These are phyloP conservation scores for Gleditsia sinensis DNA, from an alignment of 306 rosid species.

Conservation along the genomic window DNA sequence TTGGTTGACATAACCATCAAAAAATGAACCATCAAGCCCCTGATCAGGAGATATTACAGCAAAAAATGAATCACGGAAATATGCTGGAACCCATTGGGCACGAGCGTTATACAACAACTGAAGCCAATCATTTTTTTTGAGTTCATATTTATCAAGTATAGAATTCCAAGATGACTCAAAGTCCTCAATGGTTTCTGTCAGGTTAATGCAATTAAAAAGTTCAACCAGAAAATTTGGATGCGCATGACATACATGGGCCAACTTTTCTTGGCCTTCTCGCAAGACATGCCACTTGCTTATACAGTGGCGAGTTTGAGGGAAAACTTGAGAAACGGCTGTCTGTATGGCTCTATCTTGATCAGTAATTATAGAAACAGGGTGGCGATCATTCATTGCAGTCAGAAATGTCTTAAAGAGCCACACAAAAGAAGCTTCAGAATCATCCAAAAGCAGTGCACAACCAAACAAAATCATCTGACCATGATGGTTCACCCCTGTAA, in stretches of 20 bases:
- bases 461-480: constrained; percentile 88
- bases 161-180: constrained; percentile 85
- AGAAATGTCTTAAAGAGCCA: constrained; percentile 90
- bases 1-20: constrained; percentile 83
- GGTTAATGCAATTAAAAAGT: constrained; percentile 84
- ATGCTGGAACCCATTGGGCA: constrained; percentile 87
- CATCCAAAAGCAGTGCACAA: constrained; percentile 87
- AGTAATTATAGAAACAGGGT: constrained; percentile 75
- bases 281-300: constrained; percentile 87
- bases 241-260: constrained; percentile 71
- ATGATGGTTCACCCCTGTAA: constrained; percentile 94
- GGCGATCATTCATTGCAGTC: constrained; percentile 79
- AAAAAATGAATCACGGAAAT: constrained; percentile 85
- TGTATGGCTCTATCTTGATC: constrained; percentile 84
- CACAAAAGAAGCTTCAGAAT: constrained; percentile 82
- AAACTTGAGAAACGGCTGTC: constrained; percentile 76
- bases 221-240: constrained; percentile 82
- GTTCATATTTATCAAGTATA: constrained; percentile 78
- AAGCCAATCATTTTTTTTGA: constrained; percentile 82
- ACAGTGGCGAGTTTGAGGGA: constrained; percentile 85
- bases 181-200: constrained; percentile 90
- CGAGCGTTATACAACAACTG: constrained; percentile 73
- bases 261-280: constrained; percentile 90
- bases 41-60: constrained; percentile 75
- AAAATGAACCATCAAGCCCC: constrained; percentile 75